Base-by-base conservation (phyloP, 441 rosid species). In the Gossypium schwendimanii region DNA sequence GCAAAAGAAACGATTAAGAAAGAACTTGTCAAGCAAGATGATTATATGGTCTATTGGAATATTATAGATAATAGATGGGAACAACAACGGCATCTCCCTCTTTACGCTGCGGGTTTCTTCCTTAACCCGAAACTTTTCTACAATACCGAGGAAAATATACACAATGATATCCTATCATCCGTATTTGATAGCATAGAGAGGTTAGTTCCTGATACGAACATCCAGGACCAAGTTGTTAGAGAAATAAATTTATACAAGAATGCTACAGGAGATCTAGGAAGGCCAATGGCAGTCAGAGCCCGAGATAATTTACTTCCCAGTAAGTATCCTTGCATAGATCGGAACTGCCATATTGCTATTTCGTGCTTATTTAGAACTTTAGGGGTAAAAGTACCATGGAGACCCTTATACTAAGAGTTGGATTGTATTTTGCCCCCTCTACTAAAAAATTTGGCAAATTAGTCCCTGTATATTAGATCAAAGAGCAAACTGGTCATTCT, bases 121-220 rank as follows among this genome's bases (percentile, higher is more conserved):
- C 89, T 95, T 15, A 93, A 95, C 75, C 98, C 99, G 2, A 93
- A 89, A 81, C 87, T 95, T 79, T 93, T 93, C 75, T 93, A 93
- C 65, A 84, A 84, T 73, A 82, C 83, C 0, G 86, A 78, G 28
- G 98, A 89, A 78, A 92, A 85, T 63, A 74, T 87, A 77, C 91
- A 82, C n/a, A 85, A 80, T 57, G 89, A 85, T 82, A 82, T 91
- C 53, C 52, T 78, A 68, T 85, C 95, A 24, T 90, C 87, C 10
- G 78, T 90, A 83, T 84, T 87, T 69, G 99, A 95, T 79, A 89
- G 97, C 83, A 87, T 93, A 52, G 99, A 93, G 81, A 88, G 84
- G 76, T 74, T 95, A 77, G 91, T 95, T 58, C 86, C 95, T 61
- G 97, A 91, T 63, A 76, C 74, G 45, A 85, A 75, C 69, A 75